phyloP scores from a whole-genome alignment of 2,329 filamentous ascomycete species.

The Colletotrichum acutatum region DNA sequence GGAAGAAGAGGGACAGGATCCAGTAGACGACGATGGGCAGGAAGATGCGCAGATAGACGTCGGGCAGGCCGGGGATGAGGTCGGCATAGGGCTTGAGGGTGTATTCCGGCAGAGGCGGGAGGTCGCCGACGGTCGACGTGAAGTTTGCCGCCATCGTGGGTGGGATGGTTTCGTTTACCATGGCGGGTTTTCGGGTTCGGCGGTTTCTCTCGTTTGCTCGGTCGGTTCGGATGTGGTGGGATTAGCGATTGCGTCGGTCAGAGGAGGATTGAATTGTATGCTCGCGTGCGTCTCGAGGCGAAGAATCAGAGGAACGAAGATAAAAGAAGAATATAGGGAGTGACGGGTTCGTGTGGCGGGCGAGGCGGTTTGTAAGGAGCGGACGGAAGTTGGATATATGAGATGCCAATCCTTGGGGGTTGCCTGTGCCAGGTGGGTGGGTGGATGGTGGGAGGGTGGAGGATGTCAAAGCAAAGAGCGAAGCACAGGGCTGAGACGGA shows the following conservation, averaged over 20 bases:
- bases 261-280: neutral
- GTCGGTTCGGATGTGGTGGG: constrained; percentile 3
- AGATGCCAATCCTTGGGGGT: neutral
- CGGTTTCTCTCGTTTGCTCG: neutral
- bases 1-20: constrained; percentile 86
- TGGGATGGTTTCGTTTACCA: constrained; percentile 52
- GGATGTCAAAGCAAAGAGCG: constrained; percentile 21
- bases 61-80: constrained; percentile 81
- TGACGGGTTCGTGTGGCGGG: neutral
- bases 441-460: neutral
- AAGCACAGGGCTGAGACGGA: constrained; percentile 32
- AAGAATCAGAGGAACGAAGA: neutral
- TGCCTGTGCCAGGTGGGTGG: neutral
- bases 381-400: constrained; percentile 22
- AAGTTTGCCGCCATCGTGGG: constrained; percentile 59
- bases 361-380: neutral
- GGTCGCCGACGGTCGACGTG: constrained; percentile 65
- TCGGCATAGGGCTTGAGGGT: constrained; percentile 75
- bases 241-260: neutral
- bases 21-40: constrained; percentile 89
- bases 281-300: neutral
- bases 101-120: constrained; percentile 90
- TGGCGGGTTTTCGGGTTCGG: constrained; percentile 38
- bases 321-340: neutral
- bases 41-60: constrained; percentile 81